Evolutionary conservation across 257 asterid genomes (phyloP), one percentile per base, ranked within the genome.

Genomic region (Anisodus tanguticus): DNA sequence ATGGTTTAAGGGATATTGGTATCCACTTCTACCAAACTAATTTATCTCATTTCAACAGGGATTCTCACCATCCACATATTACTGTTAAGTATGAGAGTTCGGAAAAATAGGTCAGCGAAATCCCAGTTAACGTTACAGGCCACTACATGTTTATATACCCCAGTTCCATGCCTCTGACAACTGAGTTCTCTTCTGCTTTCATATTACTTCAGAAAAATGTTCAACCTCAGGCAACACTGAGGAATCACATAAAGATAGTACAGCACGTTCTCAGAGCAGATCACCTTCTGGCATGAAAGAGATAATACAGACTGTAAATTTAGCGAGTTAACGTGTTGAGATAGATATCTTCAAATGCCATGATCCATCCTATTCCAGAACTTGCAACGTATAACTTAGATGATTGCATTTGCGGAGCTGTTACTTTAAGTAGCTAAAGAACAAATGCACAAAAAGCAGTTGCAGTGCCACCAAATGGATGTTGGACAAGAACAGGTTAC

Each of bases 331-430:
- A 35, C 13, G 22, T 13, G 3, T 51, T 51, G 60, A 76, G 62
- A 49, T 76, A 9, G 7, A 81, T 81, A 63, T 9, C 63, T 63
- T 47, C 45, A 17, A 55, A 41, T 47, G 15, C 26, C 17, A 63
- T 60, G 54, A 37, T 15, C 22, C 70, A 37, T 37, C 45, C 39
- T 67, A 82, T 45, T 67, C 79, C 70, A 69, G 49, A 67, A 68
- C 31, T 51, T 54, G 81, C 54, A 9, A 45, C 3, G 15, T n/a
- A 68, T 43, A 49, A 58, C 79, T 35, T 43, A 66, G 13, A 74
- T 16, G n/a, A 16, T 66, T 54, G 22, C 55, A 9, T 37, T 82
- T 54, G 35, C 3, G 51, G 58, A 9, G n/a, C 79, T 31, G 68
- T 67, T 37, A 82, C 37, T 11, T 63, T 39, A 66, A 66, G 43